A percentile compares a stretch with the other conserved stretches of the same genome.
These are phyloP conservation scores for Scytalidium lignicola DNA, from an alignment of 2,329 filamentous ascomycete species.

Conservation along the genomic window DNA sequence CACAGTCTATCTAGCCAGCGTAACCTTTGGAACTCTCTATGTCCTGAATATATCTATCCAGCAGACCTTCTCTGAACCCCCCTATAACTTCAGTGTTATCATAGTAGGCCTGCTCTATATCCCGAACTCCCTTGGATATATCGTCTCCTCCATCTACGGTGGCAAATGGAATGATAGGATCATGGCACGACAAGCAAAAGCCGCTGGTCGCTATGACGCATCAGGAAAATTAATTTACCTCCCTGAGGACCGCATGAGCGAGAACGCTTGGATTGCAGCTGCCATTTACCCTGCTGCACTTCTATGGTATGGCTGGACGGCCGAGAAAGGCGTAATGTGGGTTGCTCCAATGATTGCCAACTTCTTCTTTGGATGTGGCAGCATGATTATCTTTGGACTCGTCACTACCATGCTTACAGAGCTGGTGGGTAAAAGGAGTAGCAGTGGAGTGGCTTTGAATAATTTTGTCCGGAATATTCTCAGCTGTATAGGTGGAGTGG, in stretches of 20 bases:
- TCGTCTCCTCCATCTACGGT: conserved; percentile 60
- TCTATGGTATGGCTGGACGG: conserved; percentile 71
- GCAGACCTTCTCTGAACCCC: conserved; percentile 55
- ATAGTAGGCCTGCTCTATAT: conserved; percentile 70
- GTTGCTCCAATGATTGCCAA: conserved; percentile 56
- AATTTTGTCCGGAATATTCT: conserved; percentile 76
- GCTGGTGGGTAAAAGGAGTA: conserved; percentile 67
- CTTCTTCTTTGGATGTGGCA: conserved; percentile 70
- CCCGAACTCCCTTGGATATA: conserved; percentile 67
- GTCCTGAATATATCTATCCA: conserved; percentile 74
- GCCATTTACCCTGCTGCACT: conserved; percentile 63
- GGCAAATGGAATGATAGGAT: conserved; percentile 74
- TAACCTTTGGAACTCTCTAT: conserved; percentile 69
- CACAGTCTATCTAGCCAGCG: conserved; percentile 65
- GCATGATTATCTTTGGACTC: conserved; percentile 53
- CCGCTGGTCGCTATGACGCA: conserved; percentile 60
- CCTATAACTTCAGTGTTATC: conserved; percentile 63
- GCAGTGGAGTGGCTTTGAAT: conserved; percentile 69
- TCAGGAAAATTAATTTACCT: conserved; percentile 59
- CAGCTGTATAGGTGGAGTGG: conserved; percentile 61
- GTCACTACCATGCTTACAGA: conserved; percentile 75
- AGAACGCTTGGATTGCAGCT: conserved; percentile 72
- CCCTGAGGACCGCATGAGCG: conserved; percentile 74
- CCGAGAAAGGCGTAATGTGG: conserved; percentile 57
- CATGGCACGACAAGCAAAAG: conserved; percentile 68